A percentile compares a stretch with the other conserved stretches of the same genome.
Evolutionary conservation across 768 basidiomycete genomes (phyloP).

Genomic region (Suillus alpinus): DNA sequence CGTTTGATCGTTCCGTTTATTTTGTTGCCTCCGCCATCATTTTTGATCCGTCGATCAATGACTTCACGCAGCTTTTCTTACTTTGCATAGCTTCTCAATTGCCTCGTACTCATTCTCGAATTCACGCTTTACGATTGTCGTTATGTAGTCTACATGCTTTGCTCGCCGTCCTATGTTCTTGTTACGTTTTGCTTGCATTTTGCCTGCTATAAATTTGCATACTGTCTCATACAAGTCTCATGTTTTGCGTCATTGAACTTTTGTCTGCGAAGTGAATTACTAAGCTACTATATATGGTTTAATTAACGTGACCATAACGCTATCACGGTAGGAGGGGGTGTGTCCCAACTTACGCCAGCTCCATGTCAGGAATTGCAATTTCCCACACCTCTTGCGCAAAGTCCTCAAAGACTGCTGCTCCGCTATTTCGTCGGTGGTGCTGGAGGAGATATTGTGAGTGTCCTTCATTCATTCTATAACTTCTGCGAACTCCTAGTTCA

Average conservation of each 20-base stretch:
- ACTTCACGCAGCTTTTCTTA: neutral
- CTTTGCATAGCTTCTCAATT: too few species aligned
- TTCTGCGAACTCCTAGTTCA: constrained; percentile 1
- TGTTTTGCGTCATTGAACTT: too few species aligned
- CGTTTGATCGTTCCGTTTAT: neutral
- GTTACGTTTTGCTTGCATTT: neutral
- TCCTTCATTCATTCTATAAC: neutral
- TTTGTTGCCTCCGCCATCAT: neutral
- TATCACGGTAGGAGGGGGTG: too few species aligned
- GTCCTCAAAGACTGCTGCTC: constrained; percentile 11
- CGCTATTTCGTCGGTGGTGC: constrained; percentile 37
- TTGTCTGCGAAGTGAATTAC: too few species aligned
- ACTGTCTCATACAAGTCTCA: too few species aligned
- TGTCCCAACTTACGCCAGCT: too few species aligned
- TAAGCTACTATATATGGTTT: too few species aligned
- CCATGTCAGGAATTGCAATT: too few species aligned
- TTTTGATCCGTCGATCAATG: neutral
- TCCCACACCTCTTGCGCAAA: neutral
- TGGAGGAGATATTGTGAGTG: neutral
- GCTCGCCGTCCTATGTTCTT: neutral
- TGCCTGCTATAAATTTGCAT: neutral
- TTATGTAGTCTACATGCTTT: neutral
- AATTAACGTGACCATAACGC: too few species aligned
- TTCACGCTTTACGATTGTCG: neutral
- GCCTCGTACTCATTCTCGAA: neutral